Conservation (phyloP, 2,329 filamentous ascomycete species). For the Diaporthe citriasiana region DNA sequence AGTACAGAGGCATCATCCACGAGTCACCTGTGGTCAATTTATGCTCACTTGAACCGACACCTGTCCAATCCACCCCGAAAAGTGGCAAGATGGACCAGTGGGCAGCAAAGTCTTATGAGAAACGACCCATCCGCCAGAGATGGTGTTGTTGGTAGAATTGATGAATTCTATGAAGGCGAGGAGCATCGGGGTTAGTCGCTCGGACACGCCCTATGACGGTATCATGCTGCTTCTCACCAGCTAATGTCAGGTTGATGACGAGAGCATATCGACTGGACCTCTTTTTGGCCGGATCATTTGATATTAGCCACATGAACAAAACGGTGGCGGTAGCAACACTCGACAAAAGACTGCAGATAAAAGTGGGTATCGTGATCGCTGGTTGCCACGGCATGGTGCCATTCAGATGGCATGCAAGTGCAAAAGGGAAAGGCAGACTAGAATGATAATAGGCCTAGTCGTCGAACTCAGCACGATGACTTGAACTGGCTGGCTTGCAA, state of each 20-base stretch:
- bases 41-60: slow-evolving; percentile 19
- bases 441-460: background rate
- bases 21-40: background rate
- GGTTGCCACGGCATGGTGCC: slow-evolving; percentile 22
- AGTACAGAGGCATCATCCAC: background rate
- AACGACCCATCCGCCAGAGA: slow-evolving; percentile 36
- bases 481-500: background rate
- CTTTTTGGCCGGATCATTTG: slow-evolving; percentile 30
- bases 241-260: slow-evolving; percentile 37
- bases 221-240: slow-evolving; percentile 27
- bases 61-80: slow-evolving; percentile 20
- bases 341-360: slow-evolving; percentile 38
- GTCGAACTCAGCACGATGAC: background rate
- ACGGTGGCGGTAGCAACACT: slow-evolving; percentile 34
- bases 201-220: too few relatives aligned
- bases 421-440: background rate
- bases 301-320: slow-evolving; percentile 37
- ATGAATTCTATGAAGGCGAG: slow-evolving; percentile 34
- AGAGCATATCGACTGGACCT: slow-evolving; percentile 39
- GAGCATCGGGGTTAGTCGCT: background rate
- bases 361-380: slow-evolving; percentile 31
- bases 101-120: slow-evolving; percentile 4
- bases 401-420: background rate
- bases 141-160: slow-evolving; percentile 38
- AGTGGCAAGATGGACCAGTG: slow-evolving; percentile 17